Percentiles rank a stretch among this genome's conserved stretches.
Conservation (phyloP, 2,329 filamentous ascomycete species). For the Grosmannia serpens region DNA sequence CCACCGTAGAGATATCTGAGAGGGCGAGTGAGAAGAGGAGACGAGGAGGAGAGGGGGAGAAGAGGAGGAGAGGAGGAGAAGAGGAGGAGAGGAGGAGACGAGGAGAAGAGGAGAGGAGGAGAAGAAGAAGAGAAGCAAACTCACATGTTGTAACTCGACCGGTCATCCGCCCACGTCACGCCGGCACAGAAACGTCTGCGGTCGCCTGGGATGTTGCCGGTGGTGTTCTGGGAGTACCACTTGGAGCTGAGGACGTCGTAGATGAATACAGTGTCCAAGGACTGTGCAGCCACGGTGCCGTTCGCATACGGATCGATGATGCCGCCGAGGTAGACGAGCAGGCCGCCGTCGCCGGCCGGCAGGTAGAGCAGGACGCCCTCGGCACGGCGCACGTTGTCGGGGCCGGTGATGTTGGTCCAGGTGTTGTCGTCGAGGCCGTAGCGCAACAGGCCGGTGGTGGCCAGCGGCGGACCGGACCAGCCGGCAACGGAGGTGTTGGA, state of each 20-base stretch:
- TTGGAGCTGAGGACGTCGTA: constrained; percentile 48
- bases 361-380: constrained; percentile 50
- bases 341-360: constrained; percentile 45
- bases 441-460: constrained; percentile 39
- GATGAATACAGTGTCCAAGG: constrained; percentile 41
- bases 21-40: neutral
- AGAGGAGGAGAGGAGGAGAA: neutral
- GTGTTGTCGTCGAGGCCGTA: constrained; percentile 42
- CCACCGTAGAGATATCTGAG: constrained; percentile 51
- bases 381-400: constrained; percentile 39
- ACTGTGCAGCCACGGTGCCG: constrained; percentile 31
- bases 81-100: neutral
- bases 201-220: constrained; percentile 37
- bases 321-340: constrained; percentile 53
- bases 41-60: neutral
- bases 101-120: neutral
- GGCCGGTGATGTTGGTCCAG: constrained; percentile 42
- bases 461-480: constrained; percentile 36
- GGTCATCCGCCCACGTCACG: constrained; percentile 45
- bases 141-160: constrained; percentile 54
- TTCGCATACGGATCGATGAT: constrained; percentile 35
- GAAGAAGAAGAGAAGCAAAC: constrained; percentile 15
- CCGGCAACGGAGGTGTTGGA: constrained; percentile 39
- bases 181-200: constrained; percentile 51
- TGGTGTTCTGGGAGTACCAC: constrained; percentile 49